A percentile compares a stretch with the other conserved stretches of the same genome.
These are phyloP conservation scores for Aspergillus proliferans DNA, from an alignment of 2,329 filamentous ascomycete species.

Conservation along the genomic window DNA sequence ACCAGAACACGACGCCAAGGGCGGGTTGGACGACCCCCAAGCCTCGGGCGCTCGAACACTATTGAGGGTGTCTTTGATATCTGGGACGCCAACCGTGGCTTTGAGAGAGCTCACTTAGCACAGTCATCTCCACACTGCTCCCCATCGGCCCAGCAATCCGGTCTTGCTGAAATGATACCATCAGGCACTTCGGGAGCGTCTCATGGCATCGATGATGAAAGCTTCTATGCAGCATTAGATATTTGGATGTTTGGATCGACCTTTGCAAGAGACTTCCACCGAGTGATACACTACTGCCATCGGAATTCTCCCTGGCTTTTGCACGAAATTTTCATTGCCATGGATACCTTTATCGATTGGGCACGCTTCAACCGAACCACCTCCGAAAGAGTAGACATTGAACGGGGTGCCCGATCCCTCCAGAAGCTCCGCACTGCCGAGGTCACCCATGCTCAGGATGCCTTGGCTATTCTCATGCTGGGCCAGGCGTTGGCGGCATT, in stretches of 20 bases:
- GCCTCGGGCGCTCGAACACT: background rate
- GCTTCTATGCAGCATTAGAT: slow-evolving; percentile 2
- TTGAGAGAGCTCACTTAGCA: background rate
- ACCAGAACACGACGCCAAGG: background rate
- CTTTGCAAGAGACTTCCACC: slow-evolving; percentile 5
- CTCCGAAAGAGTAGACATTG: slow-evolving; percentile 3
- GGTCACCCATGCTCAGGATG: slow-evolving; percentile 4
- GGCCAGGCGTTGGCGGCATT: slow-evolving; percentile 12
- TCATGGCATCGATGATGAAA: background rate
- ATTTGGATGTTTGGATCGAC: slow-evolving; percentile 6
- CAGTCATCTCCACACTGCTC: background rate
- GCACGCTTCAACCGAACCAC: slow-evolving; percentile 4
- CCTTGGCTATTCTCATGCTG: slow-evolving; percentile 8
- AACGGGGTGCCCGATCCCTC: slow-evolving; percentile 3
- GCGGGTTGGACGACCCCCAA: background rate
- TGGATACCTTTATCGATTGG: slow-evolving; percentile 2
- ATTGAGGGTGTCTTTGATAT: background rate
- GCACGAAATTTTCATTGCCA: slow-evolving; percentile 4
- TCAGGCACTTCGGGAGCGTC: background rate
- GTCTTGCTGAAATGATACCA: background rate
- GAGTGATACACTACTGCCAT: slow-evolving; percentile 4
- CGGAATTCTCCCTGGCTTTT: slow-evolving; percentile 3
- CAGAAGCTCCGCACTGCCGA: slow-evolving; percentile 4
- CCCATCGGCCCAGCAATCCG: background rate
- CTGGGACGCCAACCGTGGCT: background rate